Percentiles rank a stretch among this genome's conserved stretches.
Conservation (phyloP, 768 basidiomycete genomes). For the Leccinum uliginosum region DNA sequence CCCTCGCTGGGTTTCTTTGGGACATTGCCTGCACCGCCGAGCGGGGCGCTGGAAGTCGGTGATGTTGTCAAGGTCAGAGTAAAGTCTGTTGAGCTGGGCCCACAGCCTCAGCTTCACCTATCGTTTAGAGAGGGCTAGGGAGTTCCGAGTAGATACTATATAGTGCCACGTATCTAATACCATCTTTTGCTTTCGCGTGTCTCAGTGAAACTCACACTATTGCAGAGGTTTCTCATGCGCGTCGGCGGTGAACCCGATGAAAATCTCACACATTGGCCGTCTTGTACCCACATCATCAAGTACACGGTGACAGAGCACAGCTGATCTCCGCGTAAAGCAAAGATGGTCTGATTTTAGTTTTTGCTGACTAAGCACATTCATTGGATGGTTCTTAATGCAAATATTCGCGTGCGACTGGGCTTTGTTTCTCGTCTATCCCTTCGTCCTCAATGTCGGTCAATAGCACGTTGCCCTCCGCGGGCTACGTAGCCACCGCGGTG, state of each 20-base stretch:
- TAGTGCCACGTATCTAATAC: not conserved
- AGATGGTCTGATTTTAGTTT: constrained; percentile 17
- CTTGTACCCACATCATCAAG: no score
- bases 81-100: constrained; percentile 27
- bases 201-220: not conserved
- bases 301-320: no score
- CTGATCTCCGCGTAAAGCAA: not conserved
- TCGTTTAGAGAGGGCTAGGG: constrained; percentile 7
- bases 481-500: constrained; percentile 23
- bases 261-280: not conserved
- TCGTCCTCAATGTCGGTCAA: constrained; percentile 25
- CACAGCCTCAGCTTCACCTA: constrained; percentile 24
- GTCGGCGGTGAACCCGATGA: no score
- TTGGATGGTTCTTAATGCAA: not conserved
- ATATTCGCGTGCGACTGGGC: constrained; percentile 2
- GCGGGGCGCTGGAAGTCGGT: constrained; percentile 20
- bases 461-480: constrained; percentile 17
- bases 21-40: constrained; percentile 8
- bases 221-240: not conserved
- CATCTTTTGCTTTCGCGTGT: not conserved
- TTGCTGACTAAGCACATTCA: constrained; percentile 23
- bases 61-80: constrained; percentile 26
- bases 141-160: not conserved
- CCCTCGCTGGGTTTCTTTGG: constrained; percentile 25
- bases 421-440: not conserved